Conservation (phyloP, 306 rosid species). For the Cucurbita ficifolia region DNA sequence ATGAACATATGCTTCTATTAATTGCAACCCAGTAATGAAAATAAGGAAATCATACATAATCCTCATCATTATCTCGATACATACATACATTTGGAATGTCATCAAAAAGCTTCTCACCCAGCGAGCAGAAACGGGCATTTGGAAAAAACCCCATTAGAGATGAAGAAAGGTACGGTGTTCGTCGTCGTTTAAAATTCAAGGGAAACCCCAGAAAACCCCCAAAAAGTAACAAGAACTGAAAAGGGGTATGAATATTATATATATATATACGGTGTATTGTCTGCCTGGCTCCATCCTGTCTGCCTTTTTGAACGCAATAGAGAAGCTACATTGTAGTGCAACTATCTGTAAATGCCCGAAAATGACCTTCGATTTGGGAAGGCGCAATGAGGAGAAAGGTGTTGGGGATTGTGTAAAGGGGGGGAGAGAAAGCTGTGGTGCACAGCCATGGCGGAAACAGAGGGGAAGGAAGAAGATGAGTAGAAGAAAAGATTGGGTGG, state of each 20-base stretch:
- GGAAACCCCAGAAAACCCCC: neutral
- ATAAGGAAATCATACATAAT: constrained; percentile 3
- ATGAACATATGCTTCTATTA: constrained; percentile 5
- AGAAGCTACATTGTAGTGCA: constrained; percentile 48
- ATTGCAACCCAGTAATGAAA: constrained; percentile 2
- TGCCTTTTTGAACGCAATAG: constrained; percentile 41
- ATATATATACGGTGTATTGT: constrained; percentile 4
- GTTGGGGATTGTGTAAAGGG: constrained; percentile 22
- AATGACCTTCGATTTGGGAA: constrained; percentile 44
- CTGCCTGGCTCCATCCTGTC: constrained; percentile 52
- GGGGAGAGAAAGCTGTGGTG: constrained; percentile 11
- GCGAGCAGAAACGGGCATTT: constrained; percentile 11
- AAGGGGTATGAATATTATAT: constrained; percentile 13
- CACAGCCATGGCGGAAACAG: constrained; percentile 28
- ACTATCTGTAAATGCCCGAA: constrained; percentile 28
- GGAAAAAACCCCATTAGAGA: constrained; percentile 12
- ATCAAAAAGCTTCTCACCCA: constrained; percentile 9
- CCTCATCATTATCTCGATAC: constrained; percentile 7
- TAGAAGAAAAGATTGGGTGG: neutral
- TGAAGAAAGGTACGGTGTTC: constrained; percentile 12
- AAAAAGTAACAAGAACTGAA: constrained; percentile 5
- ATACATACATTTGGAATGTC: constrained; percentile 3
- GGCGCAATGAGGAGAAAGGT: constrained; percentile 31
- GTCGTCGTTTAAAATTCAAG: neutral
- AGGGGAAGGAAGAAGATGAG: neutral